Evolutionary conservation across 1,139 yeast species (phyloP), one percentile per base, ranked within the genome.

Genomic region (Suhomyces kunorum): DNA sequence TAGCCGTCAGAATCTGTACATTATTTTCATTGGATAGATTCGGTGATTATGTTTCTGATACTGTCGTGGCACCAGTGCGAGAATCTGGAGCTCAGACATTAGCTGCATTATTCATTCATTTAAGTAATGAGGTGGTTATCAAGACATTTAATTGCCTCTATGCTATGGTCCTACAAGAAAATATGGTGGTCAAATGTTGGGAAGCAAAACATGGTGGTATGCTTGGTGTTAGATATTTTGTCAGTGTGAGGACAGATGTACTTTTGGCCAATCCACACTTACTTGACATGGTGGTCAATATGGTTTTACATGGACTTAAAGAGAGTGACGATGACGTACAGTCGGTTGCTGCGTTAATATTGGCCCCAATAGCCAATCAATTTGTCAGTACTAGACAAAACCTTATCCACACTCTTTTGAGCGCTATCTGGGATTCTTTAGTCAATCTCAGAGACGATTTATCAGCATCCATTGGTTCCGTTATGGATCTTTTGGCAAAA

Each of bases 181-280:
- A 58, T 15, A 39, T 63, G 20, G 53, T 61, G 17, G 71, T 76
- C 6, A 67, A 64, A 34, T 76, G 85, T 40, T 94, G 98, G 98
- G 98, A 94, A 60, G 98, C 97, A 1, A 87, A 94, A 45, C 98
- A 94, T 68, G 98, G 98, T 48, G 99, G 98, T 34, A 83, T 94
- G 83, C 75, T 94, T 18, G 98, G 98, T 0, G 71, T 94, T 40
- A 72, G 96, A 44, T 94, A 94, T 63, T 83, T 92, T 53, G 98
- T 90, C 4, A 85, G 96, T 48, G 90, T 92, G 5, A 76, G 96
- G 54, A 83, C 90, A 1, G 95, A 87, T 48, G 76, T 89, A 18
- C 66, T 94, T 23, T 68, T 84, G 23, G 63, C 72, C 11, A 73
- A 78, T 40, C 74, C 80, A 1, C 76, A 76, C 28, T 67, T 90